These are phyloP conservation scores for Phylloporus gajari DNA, from an alignment of 1,284 basidiomycete genomes.

Conservation along the genomic window DNA sequence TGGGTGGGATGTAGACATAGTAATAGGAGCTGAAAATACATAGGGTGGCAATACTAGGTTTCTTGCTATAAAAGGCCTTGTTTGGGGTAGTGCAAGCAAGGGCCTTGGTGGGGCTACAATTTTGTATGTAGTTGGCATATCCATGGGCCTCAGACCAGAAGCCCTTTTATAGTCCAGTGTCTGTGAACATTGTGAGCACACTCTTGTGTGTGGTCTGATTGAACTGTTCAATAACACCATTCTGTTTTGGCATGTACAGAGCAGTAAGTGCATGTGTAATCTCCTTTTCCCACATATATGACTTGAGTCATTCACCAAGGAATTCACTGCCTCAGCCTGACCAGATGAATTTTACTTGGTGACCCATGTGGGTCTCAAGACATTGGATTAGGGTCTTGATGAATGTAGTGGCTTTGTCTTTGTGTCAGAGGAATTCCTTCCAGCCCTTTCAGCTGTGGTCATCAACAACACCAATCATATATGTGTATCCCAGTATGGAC, in stretches of 20 bases:
- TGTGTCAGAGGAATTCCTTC: no score
- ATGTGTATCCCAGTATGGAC: conserved; percentile 8
- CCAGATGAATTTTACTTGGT: conserved; percentile 5
- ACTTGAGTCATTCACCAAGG: not conserved
- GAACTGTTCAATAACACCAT: conserved; percentile 3
- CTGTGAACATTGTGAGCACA: not conserved
- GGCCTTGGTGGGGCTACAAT: no score
- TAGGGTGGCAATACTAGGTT: no score
- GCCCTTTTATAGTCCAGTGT: not conserved
- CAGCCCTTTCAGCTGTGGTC: conserved; percentile 11
- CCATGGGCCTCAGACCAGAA: conserved; percentile 7
- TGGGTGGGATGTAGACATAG: no score
- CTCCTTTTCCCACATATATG: not conserved
- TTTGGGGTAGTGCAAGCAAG: no score
- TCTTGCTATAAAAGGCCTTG: no score
- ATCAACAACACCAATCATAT: conserved; percentile 17
- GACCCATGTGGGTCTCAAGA: not conserved
- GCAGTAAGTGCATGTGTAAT: not conserved
- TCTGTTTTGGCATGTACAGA: conserved; percentile 9
- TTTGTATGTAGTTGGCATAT: conserved; percentile 7
- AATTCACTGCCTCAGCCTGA: not conserved
- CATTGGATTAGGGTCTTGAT: no score
- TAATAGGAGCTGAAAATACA: no score
- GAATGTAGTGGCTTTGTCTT: conserved; percentile 6
- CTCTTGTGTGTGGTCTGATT: conserved; percentile 12